These are phyloP conservation scores for Mimosa bimucronata DNA, from an alignment of 306 rosid genomes.

Conservation along the genomic window DNA sequence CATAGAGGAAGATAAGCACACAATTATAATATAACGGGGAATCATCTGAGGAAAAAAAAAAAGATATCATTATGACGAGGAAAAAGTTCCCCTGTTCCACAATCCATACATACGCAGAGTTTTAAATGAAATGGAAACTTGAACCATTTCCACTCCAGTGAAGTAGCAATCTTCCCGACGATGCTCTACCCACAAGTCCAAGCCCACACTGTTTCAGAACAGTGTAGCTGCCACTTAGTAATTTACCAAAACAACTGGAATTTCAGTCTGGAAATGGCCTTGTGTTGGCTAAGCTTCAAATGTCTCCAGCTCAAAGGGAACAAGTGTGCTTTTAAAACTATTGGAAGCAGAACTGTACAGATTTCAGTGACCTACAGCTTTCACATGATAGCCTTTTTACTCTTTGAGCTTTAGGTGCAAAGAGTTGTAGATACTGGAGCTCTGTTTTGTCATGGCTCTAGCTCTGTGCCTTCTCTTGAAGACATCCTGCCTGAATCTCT, in stretches of 20 bases:
- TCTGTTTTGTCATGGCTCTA: slow-evolving; percentile 53
- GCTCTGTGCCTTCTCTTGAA: slow-evolving; percentile 92
- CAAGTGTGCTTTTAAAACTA: slow-evolving; percentile 23
- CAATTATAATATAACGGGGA: too few relatives aligned
- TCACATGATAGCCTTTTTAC: slow-evolving; percentile 16
- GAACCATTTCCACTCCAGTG: neutral
- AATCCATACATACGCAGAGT: neutral
- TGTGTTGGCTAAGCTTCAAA: slow-evolving; percentile 15
- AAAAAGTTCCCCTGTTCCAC: neutral
- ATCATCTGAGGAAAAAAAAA: slow-evolving; percentile 4
- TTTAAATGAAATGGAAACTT: neutral
- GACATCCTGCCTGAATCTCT: slow-evolving; percentile 88
- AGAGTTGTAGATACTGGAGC: slow-evolving; percentile 37
- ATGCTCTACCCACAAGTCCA: neutral
- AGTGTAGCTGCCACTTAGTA: neutral
- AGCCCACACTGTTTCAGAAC: neutral
- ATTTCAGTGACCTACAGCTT: slow-evolving; percentile 30
- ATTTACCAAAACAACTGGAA: slow-evolving; percentile 23
- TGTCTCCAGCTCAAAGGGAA: slow-evolving; percentile 18
- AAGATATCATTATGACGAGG: slow-evolving; percentile 7
- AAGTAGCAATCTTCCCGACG: neutral
- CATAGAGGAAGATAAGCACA: neutral
- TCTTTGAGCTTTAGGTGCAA: slow-evolving; percentile 12
- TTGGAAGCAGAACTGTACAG: slow-evolving; percentile 26
- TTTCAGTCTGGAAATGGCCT: slow-evolving; percentile 13